Percentiles rank a stretch among this genome's conserved stretches.
These are phyloP conservation scores for Inga laurina DNA, from an alignment of 306 rosid species.

Conservation along the genomic window DNA sequence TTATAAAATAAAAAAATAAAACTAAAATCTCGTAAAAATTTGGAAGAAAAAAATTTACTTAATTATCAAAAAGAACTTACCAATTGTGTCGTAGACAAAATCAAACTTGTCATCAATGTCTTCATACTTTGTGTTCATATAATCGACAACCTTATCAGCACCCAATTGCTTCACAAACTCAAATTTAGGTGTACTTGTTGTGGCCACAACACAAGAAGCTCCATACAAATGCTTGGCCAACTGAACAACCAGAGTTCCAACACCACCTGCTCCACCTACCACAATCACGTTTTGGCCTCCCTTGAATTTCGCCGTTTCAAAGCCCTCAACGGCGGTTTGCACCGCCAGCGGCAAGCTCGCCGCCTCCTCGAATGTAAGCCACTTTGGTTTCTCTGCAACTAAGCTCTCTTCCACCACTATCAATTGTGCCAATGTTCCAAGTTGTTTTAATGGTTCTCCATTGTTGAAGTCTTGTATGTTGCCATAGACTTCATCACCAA, in stretches of 20 bases:
- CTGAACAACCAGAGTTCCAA: conserved; percentile 49
- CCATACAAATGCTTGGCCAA: conserved; percentile 43
- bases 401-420: conserved; percentile 44
- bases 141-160: conserved; percentile 47
- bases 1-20: too few species aligned
- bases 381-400: conserved; percentile 38
- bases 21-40: too few species aligned
- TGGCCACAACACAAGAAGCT: conserved; percentile 48
- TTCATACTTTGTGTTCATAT: conserved; percentile 36
- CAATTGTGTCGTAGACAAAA: conserved; percentile 44
- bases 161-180: conserved; percentile 45
- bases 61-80: conserved; percentile 24
- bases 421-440: conserved; percentile 50
- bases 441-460: conserved; percentile 35
- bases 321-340: conserved; percentile 53
- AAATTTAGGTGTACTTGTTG: conserved; percentile 44
- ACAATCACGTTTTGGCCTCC: conserved; percentile 40
- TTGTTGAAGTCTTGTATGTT: conserved; percentile 51
- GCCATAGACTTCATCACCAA: conserved; percentile 50
- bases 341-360: conserved; percentile 53
- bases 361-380: conserved; percentile 51
- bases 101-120: conserved; percentile 42
- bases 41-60: background rate
- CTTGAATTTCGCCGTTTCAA: conserved; percentile 32
- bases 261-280: conserved; percentile 59